These are phyloP conservation scores for Pythium apleroticum DNA, from an alignment of 352 stramenopile species.

Conservation along the genomic window DNA sequence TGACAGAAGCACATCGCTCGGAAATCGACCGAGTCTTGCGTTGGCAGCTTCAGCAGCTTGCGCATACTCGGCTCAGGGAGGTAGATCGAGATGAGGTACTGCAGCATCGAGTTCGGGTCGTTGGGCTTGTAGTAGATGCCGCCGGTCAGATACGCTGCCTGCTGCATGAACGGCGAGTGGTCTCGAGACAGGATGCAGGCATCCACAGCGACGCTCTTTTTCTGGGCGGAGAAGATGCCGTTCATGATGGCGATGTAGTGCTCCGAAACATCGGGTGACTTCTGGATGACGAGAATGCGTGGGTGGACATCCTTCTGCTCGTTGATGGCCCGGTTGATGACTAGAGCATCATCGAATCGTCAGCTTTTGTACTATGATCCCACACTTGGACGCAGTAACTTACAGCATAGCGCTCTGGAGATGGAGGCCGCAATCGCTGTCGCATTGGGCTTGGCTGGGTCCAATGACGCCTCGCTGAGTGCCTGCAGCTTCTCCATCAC, in stretches of 20 bases:
- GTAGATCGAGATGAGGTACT: constrained; percentile 89
- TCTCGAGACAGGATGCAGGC: constrained; percentile 72
- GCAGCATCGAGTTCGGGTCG: constrained; percentile 61
- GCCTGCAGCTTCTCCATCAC: constrained; percentile 70
- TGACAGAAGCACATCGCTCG: constrained; percentile 90
- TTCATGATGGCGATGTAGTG: constrained; percentile 93
- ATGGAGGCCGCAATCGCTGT: constrained; percentile 77
- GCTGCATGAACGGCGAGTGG: constrained; percentile 87
- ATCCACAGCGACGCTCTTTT: constrained; percentile 82
- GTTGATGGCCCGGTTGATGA: constrained; percentile 85
- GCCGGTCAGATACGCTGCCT: constrained; percentile 83
- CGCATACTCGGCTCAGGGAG: constrained; percentile 77
- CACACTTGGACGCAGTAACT: constrained; percentile 14
- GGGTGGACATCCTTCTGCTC: constrained; percentile 73
- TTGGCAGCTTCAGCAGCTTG: constrained; percentile 79
- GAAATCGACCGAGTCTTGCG: constrained; percentile 87
- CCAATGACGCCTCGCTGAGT: constrained; percentile 47
- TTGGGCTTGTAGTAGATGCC: constrained; percentile 88
- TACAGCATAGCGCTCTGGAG: constrained; percentile 82
- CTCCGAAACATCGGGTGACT: constrained; percentile 78
- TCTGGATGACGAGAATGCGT: constrained; percentile 85
- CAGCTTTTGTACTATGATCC: not conserved
- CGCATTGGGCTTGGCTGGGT: constrained; percentile 52
- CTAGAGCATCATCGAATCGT: constrained; percentile 27
- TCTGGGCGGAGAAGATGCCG: constrained; percentile 88